Evolutionary conservation across 768 basidiomycete genomes (phyloP).

Genomic region (Agaricus blazei): DNA sequence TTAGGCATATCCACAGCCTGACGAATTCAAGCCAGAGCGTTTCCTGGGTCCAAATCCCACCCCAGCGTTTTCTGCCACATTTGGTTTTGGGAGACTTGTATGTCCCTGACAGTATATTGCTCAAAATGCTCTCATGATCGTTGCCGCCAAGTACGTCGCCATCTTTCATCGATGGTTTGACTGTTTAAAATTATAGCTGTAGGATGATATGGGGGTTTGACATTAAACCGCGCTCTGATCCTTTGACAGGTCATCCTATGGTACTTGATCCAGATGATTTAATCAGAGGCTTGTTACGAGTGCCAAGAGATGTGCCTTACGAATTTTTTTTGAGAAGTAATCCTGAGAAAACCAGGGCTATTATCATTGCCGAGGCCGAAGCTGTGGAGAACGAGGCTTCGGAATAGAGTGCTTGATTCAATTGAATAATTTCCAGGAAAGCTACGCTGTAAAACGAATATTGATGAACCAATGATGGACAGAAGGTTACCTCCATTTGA

Average conservation of each 20-base stretch:
- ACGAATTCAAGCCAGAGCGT: slow-evolving; percentile 19
- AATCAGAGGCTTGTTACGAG: slow-evolving; percentile 13
- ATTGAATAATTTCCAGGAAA: no score
- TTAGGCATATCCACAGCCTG: slow-evolving; percentile 17
- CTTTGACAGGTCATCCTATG: slow-evolving; percentile 6
- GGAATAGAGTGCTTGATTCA: not conserved
- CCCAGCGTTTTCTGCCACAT: slow-evolving; percentile 23
- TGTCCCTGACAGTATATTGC: slow-evolving; percentile 23
- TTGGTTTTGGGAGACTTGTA: slow-evolving; percentile 22
- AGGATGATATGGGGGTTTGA: slow-evolving; percentile 21
- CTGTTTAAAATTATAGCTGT: not conserved
- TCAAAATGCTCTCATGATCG: slow-evolving; percentile 19
- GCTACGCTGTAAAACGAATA: no score
- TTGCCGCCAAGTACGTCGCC: slow-evolving; percentile 14
- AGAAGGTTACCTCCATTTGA: no score
- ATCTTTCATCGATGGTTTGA: no score
- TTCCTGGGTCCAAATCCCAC: slow-evolving; percentile 14
- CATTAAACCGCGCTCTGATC: slow-evolving; percentile 12
- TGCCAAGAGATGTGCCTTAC: slow-evolving; percentile 15
- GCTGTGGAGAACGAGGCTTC: slow-evolving; percentile 7
- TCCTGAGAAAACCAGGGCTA: not conserved
- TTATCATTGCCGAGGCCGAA: slow-evolving; percentile 12
- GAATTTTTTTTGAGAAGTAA: slow-evolving; percentile 1
- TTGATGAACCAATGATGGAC: no score
- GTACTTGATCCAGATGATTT: slow-evolving; percentile 15